These are phyloP conservation scores for Podila epicladia DNA, from an alignment of 192 early-diverging fungal species.

Conservation along the genomic window DNA sequence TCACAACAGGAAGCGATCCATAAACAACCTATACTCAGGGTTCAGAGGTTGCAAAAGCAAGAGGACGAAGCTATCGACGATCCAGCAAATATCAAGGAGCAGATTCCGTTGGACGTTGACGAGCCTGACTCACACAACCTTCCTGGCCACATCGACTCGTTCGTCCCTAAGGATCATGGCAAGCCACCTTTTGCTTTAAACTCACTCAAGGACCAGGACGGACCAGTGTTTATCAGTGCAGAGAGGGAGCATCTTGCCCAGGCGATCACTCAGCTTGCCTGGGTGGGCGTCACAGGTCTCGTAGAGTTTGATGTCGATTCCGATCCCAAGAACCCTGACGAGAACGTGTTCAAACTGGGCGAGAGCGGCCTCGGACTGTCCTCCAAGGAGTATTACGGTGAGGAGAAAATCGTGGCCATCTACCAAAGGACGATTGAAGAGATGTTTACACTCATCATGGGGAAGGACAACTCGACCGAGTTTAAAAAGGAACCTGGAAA, in stretches of 20 bases:
- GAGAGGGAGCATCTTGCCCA: conserved; percentile 38
- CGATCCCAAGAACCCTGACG: conserved; percentile 68
- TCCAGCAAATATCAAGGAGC: background rate
- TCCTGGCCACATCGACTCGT: background rate
- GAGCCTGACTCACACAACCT: background rate
- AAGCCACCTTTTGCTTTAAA: background rate
- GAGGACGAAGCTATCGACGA: background rate
- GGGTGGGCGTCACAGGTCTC: conserved; percentile 50
- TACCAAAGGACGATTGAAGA: conserved; percentile 57
- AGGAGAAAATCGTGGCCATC: conserved; percentile 51
- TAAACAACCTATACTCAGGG: background rate
- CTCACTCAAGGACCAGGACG: background rate
- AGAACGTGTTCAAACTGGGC: conserved; percentile 56
- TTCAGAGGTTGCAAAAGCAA: background rate
- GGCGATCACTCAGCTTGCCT: conserved; percentile 32
- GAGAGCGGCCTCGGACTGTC: conserved; percentile 68
- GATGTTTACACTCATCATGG: conserved; percentile 52
- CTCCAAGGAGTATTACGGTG: conserved; percentile 73
- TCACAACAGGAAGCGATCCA: background rate
- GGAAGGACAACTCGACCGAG: conserved; percentile 5
- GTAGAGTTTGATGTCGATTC: conserved; percentile 58
- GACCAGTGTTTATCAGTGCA: conserved; percentile 1
- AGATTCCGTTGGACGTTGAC: background rate
- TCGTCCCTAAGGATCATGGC: background rate
- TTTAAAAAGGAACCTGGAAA: background rate